Evolutionary conservation across 176 grass and related monocot species (phyloP).

Genomic region (Musa itinerans): DNA sequence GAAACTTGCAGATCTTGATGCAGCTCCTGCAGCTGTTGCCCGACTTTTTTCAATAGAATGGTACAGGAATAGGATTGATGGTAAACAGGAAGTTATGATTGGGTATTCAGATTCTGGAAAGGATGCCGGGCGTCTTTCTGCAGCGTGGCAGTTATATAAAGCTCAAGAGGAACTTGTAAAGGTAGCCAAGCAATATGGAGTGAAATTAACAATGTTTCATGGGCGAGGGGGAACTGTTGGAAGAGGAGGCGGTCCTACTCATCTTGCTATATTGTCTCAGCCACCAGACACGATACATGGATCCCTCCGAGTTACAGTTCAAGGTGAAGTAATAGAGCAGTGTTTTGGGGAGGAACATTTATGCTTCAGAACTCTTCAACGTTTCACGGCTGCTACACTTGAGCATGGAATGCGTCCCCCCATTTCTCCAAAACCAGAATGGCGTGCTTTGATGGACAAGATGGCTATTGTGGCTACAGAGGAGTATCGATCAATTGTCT

Average conservation of each 20-base stretch:
- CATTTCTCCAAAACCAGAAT: slow-evolving; percentile 77
- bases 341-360: slow-evolving; percentile 92
- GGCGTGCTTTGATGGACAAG: slow-evolving; percentile 81
- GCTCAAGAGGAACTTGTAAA: slow-evolving; percentile 78
- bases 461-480: slow-evolving; percentile 75
- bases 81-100: slow-evolving; percentile 95
- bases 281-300: slow-evolving; percentile 85
- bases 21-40: slow-evolving; percentile 66
- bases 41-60: slow-evolving; percentile 71
- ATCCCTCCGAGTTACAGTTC: slow-evolving; percentile 78
- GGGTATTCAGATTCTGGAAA: slow-evolving; percentile 95
- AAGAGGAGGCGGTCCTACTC: slow-evolving; percentile 85
- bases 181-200: slow-evolving; percentile 56
- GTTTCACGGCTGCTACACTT: slow-evolving; percentile 86
- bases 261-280: slow-evolving; percentile 93
- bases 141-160: slow-evolving; percentile 88
- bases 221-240: slow-evolving; percentile 87
- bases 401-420: slow-evolving; percentile 92
- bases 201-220: slow-evolving; percentile 94
- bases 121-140: slow-evolving; percentile 84
- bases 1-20: slow-evolving; percentile 81
- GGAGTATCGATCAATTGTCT: slow-evolving; percentile 82
- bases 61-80: slow-evolving; percentile 82
- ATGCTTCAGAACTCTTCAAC: slow-evolving; percentile 87
- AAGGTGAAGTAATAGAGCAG: slow-evolving; percentile 93